Base-by-base conservation (phyloP, 2,329 filamentous ascomycete species). In the Talaromyces sp. region DNA sequence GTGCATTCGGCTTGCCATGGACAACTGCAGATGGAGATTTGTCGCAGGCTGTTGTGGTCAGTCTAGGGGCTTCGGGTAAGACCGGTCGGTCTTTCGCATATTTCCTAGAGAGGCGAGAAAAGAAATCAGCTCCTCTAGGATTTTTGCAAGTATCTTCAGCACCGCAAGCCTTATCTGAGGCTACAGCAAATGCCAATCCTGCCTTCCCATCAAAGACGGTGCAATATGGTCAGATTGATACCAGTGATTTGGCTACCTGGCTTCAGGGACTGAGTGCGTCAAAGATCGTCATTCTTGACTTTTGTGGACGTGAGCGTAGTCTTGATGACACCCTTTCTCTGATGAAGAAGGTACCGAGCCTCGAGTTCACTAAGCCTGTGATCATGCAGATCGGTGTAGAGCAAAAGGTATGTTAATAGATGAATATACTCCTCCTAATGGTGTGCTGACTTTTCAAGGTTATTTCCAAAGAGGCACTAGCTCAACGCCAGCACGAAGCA, bases 1-100 rank as follows among this genome's bases (percentile, higher is more conserved):
- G 62, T 3, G 35, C 49, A 11, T 45, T 30, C 0, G 51, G 50
- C 2, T 35, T 30, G 8, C 54, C 48, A 2, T 75, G 72, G 73
- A 57, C 54, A 4, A 54, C 53, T 0, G 56, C 60, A 4, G 66
- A 73, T 24, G 69, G 64, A 2, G 70, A 75, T 20, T 49, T 77
- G 0, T 49, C 60, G 2, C 66, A 58, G 7, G 69, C 73, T 4
- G 64, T 75, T 2, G 52, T 77, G 3, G 54, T 70, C 14, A 67
- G 55, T 44, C 54, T 72, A 2, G 62, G 58, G 0, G 67, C 69
- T 2, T 67, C 68, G 3, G 66, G 60, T 14, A 71, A 70, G 49
- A 70, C 66, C 1, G 69, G 61, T 9, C 55, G 65, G 10, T 32
- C 57, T n/a, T 61, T 69, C 32, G 54, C 59, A 3, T 71, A 65